These are phyloP conservation scores for Lotmaria passim DNA, from an alignment of 208 protist genomes.

Conservation along the genomic window DNA sequence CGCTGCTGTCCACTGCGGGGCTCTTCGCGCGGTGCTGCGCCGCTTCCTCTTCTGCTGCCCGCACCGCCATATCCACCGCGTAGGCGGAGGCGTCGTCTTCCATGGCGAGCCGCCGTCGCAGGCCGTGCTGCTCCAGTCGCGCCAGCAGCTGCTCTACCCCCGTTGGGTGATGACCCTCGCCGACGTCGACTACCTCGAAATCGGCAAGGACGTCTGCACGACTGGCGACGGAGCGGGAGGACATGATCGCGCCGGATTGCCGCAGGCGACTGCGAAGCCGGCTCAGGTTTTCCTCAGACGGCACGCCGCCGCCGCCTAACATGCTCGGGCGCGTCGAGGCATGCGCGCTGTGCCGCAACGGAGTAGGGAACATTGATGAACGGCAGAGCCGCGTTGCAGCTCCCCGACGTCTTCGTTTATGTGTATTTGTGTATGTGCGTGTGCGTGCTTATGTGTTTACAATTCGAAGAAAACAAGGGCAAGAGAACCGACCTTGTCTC, in stretches of 20 bases:
- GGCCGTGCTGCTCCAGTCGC: slow-evolving; percentile 83
- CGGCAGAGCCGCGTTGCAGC: no score
- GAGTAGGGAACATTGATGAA: slow-evolving; percentile 4
- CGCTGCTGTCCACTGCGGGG: not conserved
- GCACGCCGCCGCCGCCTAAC: not conserved
- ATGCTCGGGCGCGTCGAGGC: slow-evolving; percentile 11
- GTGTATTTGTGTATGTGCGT: not conserved
- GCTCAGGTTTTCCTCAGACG: slow-evolving; percentile 20
- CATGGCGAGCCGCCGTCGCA: slow-evolving; percentile 58
- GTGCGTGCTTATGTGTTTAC: no score
- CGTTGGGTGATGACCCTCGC: slow-evolving; percentile 55
- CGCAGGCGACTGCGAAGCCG: slow-evolving; percentile 47
- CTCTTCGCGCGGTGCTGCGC: not conserved
- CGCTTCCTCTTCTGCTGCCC: not conserved
- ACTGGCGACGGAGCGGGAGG: slow-evolving; percentile 62
- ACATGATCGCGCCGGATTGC: slow-evolving; percentile 54
- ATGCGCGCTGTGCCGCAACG: slow-evolving; percentile 4
- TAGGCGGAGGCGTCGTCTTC: slow-evolving; percentile 45
- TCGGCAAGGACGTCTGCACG: slow-evolving; percentile 24
- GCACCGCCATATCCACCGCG: slow-evolving; percentile 17
- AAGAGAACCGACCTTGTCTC: no score
- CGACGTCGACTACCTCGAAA: slow-evolving; percentile 70
- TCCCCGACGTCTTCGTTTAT: no score
- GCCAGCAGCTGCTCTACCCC: slow-evolving; percentile 71
- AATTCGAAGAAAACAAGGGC: no score